These are phyloP conservation scores for Rubroshorea leprosula DNA, from an alignment of 345 rosid species.

Conservation along the genomic window DNA sequence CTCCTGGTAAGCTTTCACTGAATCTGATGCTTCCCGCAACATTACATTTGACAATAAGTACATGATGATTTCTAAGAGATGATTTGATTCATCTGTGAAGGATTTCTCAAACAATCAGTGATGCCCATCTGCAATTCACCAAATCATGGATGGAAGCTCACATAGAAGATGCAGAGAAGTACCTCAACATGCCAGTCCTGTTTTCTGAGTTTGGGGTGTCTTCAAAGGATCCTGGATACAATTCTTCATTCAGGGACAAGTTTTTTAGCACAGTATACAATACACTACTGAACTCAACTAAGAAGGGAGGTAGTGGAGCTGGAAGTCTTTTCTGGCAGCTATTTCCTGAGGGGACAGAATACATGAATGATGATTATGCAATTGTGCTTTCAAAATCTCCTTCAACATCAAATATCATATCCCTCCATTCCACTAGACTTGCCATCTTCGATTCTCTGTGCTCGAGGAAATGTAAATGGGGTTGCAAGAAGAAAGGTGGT, in stretches of 20 bases:
- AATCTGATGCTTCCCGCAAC: too few species aligned
- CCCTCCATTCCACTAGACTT: conserved; percentile 70
- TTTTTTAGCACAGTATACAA: conserved; percentile 62
- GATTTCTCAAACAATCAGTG: conserved; percentile 66
- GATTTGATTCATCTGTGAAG: conserved; percentile 32
- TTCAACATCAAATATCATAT: conserved; percentile 69
- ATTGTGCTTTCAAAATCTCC: conserved; percentile 72
- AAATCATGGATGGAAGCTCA: conserved; percentile 90
- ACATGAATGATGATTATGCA: conserved; percentile 94
- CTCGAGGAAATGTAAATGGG: conserved; percentile 73
- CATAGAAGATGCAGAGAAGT: conserved; percentile 81
- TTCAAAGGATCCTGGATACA: conserved; percentile 74
- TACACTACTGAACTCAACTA: conserved; percentile 75
- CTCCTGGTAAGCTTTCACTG: conserved; percentile 48
- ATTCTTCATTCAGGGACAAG: conserved; percentile 61
- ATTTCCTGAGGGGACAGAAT: conserved; percentile 81
- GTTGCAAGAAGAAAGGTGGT: conserved; percentile 70
- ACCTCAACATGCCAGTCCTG: conserved; percentile 81
- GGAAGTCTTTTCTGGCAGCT: conserved; percentile 96
- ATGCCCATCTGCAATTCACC: conserved; percentile 62
- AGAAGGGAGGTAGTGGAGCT: conserved; percentile 82
- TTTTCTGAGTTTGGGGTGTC: conserved; percentile 88
- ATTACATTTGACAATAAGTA: too few species aligned
- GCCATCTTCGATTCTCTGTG: conserved; percentile 69
- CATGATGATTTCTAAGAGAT: too few species aligned